phyloP scores from a whole-genome alignment of 106 monocot genomes.

The Dioscorea dumetorum region DNA sequence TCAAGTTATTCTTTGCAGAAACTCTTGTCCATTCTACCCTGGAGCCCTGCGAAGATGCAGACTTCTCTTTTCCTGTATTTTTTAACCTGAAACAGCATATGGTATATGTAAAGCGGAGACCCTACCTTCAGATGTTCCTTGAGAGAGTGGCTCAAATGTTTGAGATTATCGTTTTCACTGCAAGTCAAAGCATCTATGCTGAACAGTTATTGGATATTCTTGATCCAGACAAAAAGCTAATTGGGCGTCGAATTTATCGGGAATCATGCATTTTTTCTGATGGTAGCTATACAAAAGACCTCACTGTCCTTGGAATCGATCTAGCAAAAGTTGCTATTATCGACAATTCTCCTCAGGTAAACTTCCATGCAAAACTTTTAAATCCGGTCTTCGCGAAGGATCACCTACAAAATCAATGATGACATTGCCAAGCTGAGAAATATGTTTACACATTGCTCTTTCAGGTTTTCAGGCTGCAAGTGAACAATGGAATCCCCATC shows the following conservation, averaged over 20 bases:
- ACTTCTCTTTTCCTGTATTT: conserved; percentile 77
- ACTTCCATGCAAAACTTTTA: not conserved
- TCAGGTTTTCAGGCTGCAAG: conserved; percentile 74
- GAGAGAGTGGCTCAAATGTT: conserved; percentile 78
- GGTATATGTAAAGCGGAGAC: conserved; percentile 77
- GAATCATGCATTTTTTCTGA: conserved; percentile 90
- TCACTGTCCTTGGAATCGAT: conserved; percentile 64
- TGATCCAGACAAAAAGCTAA: conserved; percentile 59
- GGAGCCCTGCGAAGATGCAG: conserved; percentile 63
- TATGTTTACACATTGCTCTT: too few species aligned
- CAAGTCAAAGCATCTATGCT: conserved; percentile 95
- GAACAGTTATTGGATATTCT: conserved; percentile 65
- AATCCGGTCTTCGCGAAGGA: too few species aligned
- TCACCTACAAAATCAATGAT: too few species aligned
- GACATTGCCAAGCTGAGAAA: too few species aligned
- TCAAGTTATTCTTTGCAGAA: conserved; percentile 42
- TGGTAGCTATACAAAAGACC: conserved; percentile 77
- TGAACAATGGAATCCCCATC: conserved; percentile 77
- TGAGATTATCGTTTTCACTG: conserved; percentile 86
- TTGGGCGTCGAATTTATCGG: conserved; percentile 73
- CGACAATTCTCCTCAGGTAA: conserved; percentile 84
- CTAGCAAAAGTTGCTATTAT: conserved; percentile 75
- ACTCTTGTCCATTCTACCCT: conserved; percentile 87
- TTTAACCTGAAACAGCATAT: conserved; percentile 75
- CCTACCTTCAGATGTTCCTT: conserved; percentile 70